Evolutionary conservation across 768 basidiomycete genomes (phyloP), one percentile per base, ranked within the genome.

Genomic region (Pleurotus tuber-regium): DNA sequence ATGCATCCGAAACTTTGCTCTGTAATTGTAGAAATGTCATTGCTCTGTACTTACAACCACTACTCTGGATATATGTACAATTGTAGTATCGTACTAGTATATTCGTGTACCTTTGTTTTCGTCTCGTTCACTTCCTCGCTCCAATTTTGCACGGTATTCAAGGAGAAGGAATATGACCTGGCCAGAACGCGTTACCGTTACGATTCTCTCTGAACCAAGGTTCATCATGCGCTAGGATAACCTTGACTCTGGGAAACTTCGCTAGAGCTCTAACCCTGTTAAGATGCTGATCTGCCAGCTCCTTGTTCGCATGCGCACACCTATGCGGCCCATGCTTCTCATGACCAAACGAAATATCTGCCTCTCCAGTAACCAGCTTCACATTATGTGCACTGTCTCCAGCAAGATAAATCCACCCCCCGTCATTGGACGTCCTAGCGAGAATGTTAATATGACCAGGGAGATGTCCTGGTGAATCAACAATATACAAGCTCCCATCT

Each of bases 351-450:
- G 72, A 70, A 39, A 83, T 69, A 3, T 66, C 58, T 16, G 66
- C 64, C 54, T 76, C 69, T 9, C 76, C 75, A 0, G 70, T 77
- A 48, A 83, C 60, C 42, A 83, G 66, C 11, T 73, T 68, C 68
- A 72, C 70, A 59, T 80, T 75, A 57, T 84, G 83, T 1, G 78
- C 82, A 52, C 77, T 75, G 57, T 84, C 82, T 0, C 76, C 80
- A 2, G 67, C 80, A 11, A 84, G 70, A 56, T 73, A 77, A 14
- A 84, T 67, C 82, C 83, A 84, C 1, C 66, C 73, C 6, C 79
- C 79, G 16, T 75, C 70, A 1, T 72, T 51, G 14, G 78, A 80
- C 2, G 79, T 82, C 41, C 83, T 78, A 3, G 70, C 78, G 9
- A 83, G 72, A 30, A 77, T 52, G 53, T 78, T 81, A 53, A 84